These are phyloP conservation scores for Capniomyces stellatus DNA, from an alignment of 371 early-diverging fungal genomes.

Conservation along the genomic window DNA sequence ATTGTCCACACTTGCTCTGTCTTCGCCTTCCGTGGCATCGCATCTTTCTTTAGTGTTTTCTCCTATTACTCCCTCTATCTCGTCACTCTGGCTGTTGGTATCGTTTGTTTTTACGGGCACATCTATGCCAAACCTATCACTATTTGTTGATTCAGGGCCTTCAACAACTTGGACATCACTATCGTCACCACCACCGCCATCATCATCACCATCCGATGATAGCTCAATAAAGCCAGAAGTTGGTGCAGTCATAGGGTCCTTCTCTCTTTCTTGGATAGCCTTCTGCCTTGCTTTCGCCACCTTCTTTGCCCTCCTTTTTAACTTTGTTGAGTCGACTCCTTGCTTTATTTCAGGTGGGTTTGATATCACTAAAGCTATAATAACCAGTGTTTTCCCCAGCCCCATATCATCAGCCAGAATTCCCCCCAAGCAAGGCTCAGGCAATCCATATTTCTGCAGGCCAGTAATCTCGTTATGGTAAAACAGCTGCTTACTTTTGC, in stretches of 20 bases:
- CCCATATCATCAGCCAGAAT: constrained; percentile 79
- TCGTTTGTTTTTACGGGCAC: no score
- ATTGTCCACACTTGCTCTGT: no score
- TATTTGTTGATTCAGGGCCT: not conserved
- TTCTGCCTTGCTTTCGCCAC: not conserved
- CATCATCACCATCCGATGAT: no score
- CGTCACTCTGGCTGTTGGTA: no score
- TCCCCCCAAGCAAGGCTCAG: constrained; percentile 36
- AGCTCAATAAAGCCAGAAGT: no score
- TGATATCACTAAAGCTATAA: constrained; percentile 49
- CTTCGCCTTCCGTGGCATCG: no score
- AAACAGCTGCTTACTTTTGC: not conserved
- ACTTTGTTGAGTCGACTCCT: not conserved
- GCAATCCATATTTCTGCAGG: constrained; percentile 5
- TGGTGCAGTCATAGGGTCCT: no score
- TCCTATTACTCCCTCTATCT: no score
- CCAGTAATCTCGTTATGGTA: not conserved
- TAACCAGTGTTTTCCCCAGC: constrained; percentile 77
- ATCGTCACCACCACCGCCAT: not conserved
- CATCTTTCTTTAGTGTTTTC: no score
- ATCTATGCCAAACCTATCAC: no score
- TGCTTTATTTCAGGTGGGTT: constrained; percentile 15
- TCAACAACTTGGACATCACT: not conserved
- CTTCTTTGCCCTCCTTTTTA: not conserved
- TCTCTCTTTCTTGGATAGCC: not conserved